phyloP scores from a whole-genome alignment of 768 basidiomycete genomes.

The Boletus vinaceobasis region DNA sequence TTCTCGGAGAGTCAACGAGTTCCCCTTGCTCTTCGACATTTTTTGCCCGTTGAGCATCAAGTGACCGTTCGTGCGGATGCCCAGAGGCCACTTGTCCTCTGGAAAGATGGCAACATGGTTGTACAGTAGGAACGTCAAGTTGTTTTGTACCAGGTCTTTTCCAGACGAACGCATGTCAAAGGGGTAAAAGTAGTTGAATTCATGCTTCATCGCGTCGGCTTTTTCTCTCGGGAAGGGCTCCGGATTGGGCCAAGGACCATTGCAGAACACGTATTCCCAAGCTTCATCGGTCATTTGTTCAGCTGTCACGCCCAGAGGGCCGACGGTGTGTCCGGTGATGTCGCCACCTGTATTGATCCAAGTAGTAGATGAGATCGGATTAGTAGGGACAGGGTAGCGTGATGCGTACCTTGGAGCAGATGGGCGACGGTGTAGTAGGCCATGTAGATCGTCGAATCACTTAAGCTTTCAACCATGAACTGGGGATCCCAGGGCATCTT shows the following conservation, averaged over 20 bases:
- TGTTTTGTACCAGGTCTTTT: slow-evolving; percentile 94
- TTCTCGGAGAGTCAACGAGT: slow-evolving; percentile 87
- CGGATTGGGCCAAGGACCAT: slow-evolving; percentile 69
- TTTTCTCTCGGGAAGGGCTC: slow-evolving; percentile 71
- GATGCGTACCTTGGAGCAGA: slow-evolving; percentile 74
- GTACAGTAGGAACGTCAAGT: slow-evolving; percentile 92
- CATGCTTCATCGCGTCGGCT: slow-evolving; percentile 80
- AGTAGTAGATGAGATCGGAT: slow-evolving; percentile 7
- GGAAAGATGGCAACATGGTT: slow-evolving; percentile 92
- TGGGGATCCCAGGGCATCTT: slow-evolving; percentile 95
- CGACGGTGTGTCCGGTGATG: slow-evolving; percentile 75
- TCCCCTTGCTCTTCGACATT: slow-evolving; percentile 98
- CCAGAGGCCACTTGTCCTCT: slow-evolving; percentile 82
- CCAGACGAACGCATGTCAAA: slow-evolving; percentile 97
- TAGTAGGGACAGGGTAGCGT: background rate
- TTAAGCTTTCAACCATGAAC: slow-evolving; percentile 94
- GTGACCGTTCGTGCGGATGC: slow-evolving; percentile 95
- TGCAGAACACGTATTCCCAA: slow-evolving; percentile 91
- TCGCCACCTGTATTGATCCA: slow-evolving; percentile 47
- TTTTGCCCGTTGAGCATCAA: slow-evolving; percentile 97
- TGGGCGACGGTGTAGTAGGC: slow-evolving; percentile 94
- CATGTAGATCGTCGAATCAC: slow-evolving; percentile 99
- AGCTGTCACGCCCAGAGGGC: slow-evolving; percentile 79
- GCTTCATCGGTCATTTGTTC: slow-evolving; percentile 97
- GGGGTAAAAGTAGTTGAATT: slow-evolving; percentile 97